A percentile compares a stretch with the other conserved stretches of the same genome.
phyloP scores from a whole-genome alignment of 192 early-diverging fungal species.

The Podila horticola region DNA sequence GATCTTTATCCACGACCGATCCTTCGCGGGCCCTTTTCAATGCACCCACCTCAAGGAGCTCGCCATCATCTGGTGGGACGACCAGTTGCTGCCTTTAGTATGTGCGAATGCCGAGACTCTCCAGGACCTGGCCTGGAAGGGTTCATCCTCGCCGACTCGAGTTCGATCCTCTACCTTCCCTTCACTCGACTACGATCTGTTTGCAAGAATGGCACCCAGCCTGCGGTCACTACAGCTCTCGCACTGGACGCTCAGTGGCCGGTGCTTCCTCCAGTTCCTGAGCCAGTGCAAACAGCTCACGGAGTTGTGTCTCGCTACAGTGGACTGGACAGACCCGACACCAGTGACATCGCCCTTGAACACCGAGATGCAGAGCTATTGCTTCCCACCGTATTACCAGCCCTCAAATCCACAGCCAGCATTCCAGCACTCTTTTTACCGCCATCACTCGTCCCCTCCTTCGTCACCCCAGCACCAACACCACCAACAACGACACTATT shows the following conservation, averaged over 20 bases:
- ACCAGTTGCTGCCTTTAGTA: conserved; percentile 12
- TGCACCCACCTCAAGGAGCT: conserved; percentile 22
- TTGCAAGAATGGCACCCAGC: conserved; percentile 19
- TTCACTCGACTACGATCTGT: conserved; percentile 10
- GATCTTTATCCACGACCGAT: conserved; percentile 29
- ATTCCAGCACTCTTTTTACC: background rate
- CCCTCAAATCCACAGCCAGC: background rate
- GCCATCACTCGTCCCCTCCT: background rate
- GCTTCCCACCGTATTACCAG: background rate
- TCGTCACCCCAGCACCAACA: background rate
- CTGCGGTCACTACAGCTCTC: conserved; percentile 22
- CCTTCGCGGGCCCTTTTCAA: conserved; percentile 13
- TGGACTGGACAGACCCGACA: conserved; percentile 28
- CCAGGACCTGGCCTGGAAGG: conserved; percentile 29
- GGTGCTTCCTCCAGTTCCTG: conserved; percentile 16
- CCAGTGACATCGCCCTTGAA: background rate
- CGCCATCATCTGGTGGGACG: conserved; percentile 35
- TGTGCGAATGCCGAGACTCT: conserved; percentile 20
- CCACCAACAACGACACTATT: background rate
- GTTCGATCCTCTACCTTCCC: background rate
- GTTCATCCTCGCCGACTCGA: conserved; percentile 5
- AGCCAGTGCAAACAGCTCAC: conserved; percentile 5
- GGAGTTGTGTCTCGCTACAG: conserved; percentile 3
- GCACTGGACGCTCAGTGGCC: conserved; percentile 29
- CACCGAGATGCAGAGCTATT: background rate